These are phyloP conservation scores for Cucurbita moschata DNA, from an alignment of 306 rosid species.

Conservation along the genomic window DNA sequence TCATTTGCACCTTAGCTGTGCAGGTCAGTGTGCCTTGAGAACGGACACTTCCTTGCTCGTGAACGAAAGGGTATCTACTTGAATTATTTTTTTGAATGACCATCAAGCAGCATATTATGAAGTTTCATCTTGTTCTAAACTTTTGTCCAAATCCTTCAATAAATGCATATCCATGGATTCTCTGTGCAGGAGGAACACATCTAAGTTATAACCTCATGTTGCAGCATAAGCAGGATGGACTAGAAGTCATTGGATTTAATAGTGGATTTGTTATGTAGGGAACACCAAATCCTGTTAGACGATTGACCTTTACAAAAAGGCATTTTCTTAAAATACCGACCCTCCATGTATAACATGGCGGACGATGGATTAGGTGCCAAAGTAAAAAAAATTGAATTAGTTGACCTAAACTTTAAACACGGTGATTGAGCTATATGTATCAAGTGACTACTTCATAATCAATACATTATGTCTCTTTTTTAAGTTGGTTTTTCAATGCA, in stretches of 20 bases:
- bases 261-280: neutral
- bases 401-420: constrained; percentile 14
- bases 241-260: neutral
- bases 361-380: constrained; percentile 9
- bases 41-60: neutral
- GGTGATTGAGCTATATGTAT: neutral
- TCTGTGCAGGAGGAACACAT: neutral
- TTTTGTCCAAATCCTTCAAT: neutral
- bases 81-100: neutral
- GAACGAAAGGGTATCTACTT: neutral
- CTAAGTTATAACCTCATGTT: neutral
- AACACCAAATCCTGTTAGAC: neutral
- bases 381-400: constrained; percentile 12
- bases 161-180: neutral
- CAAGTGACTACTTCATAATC: neutral
- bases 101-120: neutral
- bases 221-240: neutral
- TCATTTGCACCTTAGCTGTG: neutral
- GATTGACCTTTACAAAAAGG: neutral
- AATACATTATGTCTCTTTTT: neutral
- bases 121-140: neutral
- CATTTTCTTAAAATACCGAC: neutral
- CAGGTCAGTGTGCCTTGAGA: neutral
- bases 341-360: neutral
- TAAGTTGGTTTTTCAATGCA: constrained; percentile 1